These are phyloP conservation scores for Rhizopogon vinicolor DNA, from an alignment of 768 basidiomycete genomes.

Conservation along the genomic window DNA sequence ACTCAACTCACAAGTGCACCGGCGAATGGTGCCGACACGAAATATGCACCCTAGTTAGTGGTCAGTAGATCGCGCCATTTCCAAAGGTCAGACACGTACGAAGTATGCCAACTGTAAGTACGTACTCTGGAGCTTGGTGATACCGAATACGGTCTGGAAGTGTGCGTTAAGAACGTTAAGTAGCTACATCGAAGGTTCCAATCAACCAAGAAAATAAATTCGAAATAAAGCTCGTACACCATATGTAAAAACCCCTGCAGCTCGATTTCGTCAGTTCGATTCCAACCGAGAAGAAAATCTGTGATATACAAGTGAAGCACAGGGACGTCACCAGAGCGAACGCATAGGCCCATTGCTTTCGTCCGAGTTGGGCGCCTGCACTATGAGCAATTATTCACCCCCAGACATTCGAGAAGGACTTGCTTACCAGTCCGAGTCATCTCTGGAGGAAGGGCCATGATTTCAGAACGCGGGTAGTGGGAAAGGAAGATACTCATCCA, in stretches of 20 bases:
- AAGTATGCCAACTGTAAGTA: constrained; percentile 73
- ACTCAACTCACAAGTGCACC: constrained; percentile 45
- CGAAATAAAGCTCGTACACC: constrained; percentile 35
- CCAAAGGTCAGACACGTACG: constrained; percentile 24
- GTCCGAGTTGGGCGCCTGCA: constrained; percentile 34
- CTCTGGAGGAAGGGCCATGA: constrained; percentile 35
- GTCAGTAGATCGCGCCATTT: background rate
- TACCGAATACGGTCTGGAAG: constrained; percentile 66
- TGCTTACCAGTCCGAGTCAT: constrained; percentile 30
- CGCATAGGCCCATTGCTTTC: constrained; percentile 47
- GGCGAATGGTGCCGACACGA: constrained; percentile 56
- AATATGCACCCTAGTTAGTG: constrained; percentile 46
- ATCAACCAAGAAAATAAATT: constrained; percentile 5
- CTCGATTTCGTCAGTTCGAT: background rate
- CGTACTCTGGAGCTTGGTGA: constrained; percentile 66
- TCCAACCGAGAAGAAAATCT: background rate
- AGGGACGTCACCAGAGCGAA: constrained; percentile 69
- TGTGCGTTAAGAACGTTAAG: constrained; percentile 68
- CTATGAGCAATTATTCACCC: background rate
- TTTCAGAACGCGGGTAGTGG: constrained; percentile 1
- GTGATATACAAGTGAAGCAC: constrained; percentile 63
- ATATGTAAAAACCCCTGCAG: constrained; percentile 59
- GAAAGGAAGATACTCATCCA: background rate
- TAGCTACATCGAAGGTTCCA: constrained; percentile 33
- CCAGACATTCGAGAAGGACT: background rate